Evolutionary conservation across 2,329 filamentous ascomycete species (phyloP).

Genomic region (Arachnomyces sp.): DNA sequence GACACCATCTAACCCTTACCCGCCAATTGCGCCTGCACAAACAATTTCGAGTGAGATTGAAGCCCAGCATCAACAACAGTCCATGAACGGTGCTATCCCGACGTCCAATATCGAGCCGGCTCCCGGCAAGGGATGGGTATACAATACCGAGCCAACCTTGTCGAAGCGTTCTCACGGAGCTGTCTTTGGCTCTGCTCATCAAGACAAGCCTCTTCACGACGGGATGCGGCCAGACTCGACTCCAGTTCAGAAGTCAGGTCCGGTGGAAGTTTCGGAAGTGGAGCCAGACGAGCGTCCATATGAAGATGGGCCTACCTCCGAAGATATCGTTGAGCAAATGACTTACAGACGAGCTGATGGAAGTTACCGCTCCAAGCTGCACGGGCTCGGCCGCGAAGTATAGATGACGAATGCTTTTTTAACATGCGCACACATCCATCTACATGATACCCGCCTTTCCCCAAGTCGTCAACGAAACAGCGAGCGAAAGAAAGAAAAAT

Average conservation of each 20-base stretch:
- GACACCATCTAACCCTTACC: constrained; percentile 14
- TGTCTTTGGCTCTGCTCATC: constrained; percentile 27
- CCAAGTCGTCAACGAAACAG: no score
- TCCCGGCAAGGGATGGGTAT: constrained; percentile 22
- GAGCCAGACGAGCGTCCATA: no score
- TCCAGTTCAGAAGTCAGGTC: constrained; percentile 12
- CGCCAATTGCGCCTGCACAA: constrained; percentile 19
- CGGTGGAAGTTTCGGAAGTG: constrained; percentile 9
- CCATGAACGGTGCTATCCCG: constrained; percentile 8
- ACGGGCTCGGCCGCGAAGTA: no score
- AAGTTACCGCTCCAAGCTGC: no score
- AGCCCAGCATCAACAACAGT: constrained; percentile 16
- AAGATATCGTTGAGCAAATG: constrained; percentile 9
- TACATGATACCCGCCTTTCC: no score
- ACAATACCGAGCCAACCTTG: constrained; percentile 22
- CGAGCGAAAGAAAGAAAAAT: no score
- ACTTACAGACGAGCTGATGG: constrained; percentile 26
- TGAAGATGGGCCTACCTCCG: no score
- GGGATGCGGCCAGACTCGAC: constrained; percentile 36
- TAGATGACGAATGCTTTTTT: no score
- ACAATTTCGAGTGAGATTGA: constrained; percentile 16
- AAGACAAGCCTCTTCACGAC: constrained; percentile 34
- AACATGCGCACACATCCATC: no score
- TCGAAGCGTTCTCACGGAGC: constrained; percentile 32
- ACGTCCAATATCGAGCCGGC: constrained; percentile 14